Percentiles rank a stretch among this genome's conserved stretches.
Evolutionary conservation across 805 yeast genomes (phyloP).

Genomic region (Debaryomyces hansenii): DNA sequence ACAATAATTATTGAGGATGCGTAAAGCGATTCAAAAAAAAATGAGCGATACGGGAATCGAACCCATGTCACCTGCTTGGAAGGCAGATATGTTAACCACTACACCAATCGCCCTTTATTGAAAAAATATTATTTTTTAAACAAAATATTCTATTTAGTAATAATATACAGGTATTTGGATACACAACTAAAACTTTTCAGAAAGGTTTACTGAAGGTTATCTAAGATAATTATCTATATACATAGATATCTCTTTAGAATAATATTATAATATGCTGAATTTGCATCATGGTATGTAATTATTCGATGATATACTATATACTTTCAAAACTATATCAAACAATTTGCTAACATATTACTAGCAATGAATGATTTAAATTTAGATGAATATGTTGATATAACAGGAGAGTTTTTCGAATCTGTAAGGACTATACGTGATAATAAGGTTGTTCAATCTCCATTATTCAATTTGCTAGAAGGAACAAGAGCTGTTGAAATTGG

Average conservation of each 20-base stretch:
- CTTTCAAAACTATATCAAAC: neutral
- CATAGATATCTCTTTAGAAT: neutral
- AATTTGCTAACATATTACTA: neutral
- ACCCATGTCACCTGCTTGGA: constrained; percentile 94
- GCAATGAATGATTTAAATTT: neutral
- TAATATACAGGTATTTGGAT: neutral
- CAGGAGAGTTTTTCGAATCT: constrained; percentile 46
- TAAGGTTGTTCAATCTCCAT: constrained; percentile 56
- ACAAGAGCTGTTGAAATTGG: constrained; percentile 83
- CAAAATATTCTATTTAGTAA: neutral
- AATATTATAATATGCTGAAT: neutral
- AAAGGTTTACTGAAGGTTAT: too few species aligned
- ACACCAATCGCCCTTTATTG: constrained; percentile 73
- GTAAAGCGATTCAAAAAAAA: constrained; percentile 22
- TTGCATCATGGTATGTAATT: neutral
- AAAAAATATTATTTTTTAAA: neutral
- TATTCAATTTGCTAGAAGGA: constrained; percentile 74
- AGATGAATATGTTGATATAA: constrained; percentile 47
- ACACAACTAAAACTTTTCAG: too few species aligned
- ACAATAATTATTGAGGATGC: neutral
- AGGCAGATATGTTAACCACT: constrained; percentile 91
- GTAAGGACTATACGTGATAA: constrained; percentile 45
- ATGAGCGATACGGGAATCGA: constrained; percentile 90
- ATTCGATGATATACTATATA: too few species aligned
- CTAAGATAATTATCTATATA: too few species aligned